Base-by-base conservation (phyloP, 257 asterid genomes). In the Buddleja alternifolia region DNA sequence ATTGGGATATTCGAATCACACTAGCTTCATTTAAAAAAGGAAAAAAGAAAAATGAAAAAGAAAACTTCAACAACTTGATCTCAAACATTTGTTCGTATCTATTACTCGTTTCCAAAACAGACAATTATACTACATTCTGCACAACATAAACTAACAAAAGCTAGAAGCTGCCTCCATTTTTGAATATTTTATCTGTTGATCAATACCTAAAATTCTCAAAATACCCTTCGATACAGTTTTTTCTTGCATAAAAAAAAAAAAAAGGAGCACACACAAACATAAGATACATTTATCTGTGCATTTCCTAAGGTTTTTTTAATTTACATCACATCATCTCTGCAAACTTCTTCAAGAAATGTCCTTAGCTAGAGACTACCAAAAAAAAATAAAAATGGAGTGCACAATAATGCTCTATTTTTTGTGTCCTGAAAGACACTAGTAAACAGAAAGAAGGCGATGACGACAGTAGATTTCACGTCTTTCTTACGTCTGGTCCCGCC, bases 291-390 rank as follows among this genome's bases (percentile, higher is more conserved):
- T 69, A 56, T 66, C 51, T 57, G 69, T 48, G 74, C 52, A 73
- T 41, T 21, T 59, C 70, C 37, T 25, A 37, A 61, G 21, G 50
- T 45, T 52, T 44, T 52, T 64, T 29, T 72, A 50, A 29, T 62
- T 34, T 71, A 75, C 80, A 71, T 47, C 47, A 58, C 55, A 67
- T 8, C 61, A 58, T 72, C 70, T 42, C 76, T 42, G 60, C 60
- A 36, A 63, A 52, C 69, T 63, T 70, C 70, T 54, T 64, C 63
- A 36, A 47, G 70, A 60, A 50, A 45, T 56, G 66, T 66, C 77
- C 14, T 60, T 36, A 41, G 34, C 63, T 44, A 4, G 66, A 51
- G 52, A 50, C 71, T 46, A 45, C 68, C 15, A 32, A 62, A 46
- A 20, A 19, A 57, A 44, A 21, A 40, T 15, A 61, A 46, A 66